Base-by-base conservation (phyloP, 768 basidiomycete species). In the Kwoniella botswanensis region DNA sequence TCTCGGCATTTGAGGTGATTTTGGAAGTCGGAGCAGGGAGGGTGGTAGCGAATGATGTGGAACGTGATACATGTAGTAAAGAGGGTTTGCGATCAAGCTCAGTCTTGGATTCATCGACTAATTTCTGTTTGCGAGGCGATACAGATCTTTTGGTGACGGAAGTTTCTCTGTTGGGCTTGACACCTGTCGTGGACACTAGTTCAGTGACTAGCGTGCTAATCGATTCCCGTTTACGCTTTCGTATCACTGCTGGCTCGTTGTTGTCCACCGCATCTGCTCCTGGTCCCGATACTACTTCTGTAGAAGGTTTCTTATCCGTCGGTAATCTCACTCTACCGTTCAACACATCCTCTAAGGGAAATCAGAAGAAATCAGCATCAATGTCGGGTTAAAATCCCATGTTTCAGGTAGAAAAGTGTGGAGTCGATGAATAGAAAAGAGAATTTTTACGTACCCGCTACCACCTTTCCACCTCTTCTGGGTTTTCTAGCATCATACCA, bases 401-500 rank as follows among this genome's bases (percentile, higher is more conserved):
- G 53, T 35, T 35, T 35, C 35, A 35, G 35, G 35, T 35, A 44
- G 29, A 12, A 18, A 13, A 46, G 24, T 21, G 43, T n/a, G 62
- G 18, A 22, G 21, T n/a, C 21, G 54, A 21, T 22, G 15, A 52
- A 10, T 63, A 24, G 42, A 41, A 17, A 4, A 57, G 41, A 42
- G 24, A 41, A 42, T 17, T 35, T 17, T 22, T 21, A 76, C 76
- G 61, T 46, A 80, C 79, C 74, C 59, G 75, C 63, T 6, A 63
- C 63, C 1, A 73, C 72, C 55, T 65, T 71, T 2, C 67, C 75
- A n/a, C 67, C 58, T 65, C 71, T 67, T 42, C 79, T 63, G 22
- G 75, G 53, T 50, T 80, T 78, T 17, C 76, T 56, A 5, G 76
- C 68, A 74, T 80, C 78, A 75, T 83, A 84, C 53, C 68, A 65